Base-by-base conservation (phyloP, 2,329 filamentous ascomycete genomes). In the Tetracladium maxilliforme region DNA sequence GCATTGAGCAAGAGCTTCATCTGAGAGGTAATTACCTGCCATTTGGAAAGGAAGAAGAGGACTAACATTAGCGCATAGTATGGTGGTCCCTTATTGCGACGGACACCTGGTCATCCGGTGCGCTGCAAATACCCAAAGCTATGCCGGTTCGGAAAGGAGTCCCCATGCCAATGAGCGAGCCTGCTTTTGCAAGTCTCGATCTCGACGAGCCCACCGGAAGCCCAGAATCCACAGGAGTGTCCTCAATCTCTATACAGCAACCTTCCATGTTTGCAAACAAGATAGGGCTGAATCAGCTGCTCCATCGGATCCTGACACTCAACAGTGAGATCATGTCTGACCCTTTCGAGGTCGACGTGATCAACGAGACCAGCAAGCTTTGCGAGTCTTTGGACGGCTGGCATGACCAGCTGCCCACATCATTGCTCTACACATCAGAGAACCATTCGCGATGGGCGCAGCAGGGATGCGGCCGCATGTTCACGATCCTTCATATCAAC, bases 401-500 rank as follows among this genome's bases (percentile, higher is more conserved):
- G 52, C 38, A 48, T 12, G 25, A 36, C 6, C 36, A 37, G 4
- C 40, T 58, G 1, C 52, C 52, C 1, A 24, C 31, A 2, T 35
- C 40, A 19, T 45, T 58, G 23, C 43, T 39, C 15, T 47, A 58
- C 27, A 55, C 45, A 1, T 42, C 40, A 2, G 42, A 42, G 14
- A 61, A 59, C 27, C 37, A 61, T 4, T 33, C 40, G 4, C 34
- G 35, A 5, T 54, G 50, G 25, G 37, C 47, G n/a, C 32, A 38
- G 0, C 38, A 49, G 15, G 52, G 54, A 3, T 43, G 58, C 4
- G 57, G 56, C 4, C 43, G 50, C 5, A 44, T 51, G 12, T 61
- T 58, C 26, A 48, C 54, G 2, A 52, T 52, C 2, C 42, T 62
- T 2, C 52, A 61, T 30, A 37, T 61, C 3, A 54, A 56, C 4